Percentiles rank a stretch among this genome's conserved stretches.
These are phyloP conservation scores for Podila clonocystis DNA, from an alignment of 192 early-diverging fungal genomes.

Conservation along the genomic window DNA sequence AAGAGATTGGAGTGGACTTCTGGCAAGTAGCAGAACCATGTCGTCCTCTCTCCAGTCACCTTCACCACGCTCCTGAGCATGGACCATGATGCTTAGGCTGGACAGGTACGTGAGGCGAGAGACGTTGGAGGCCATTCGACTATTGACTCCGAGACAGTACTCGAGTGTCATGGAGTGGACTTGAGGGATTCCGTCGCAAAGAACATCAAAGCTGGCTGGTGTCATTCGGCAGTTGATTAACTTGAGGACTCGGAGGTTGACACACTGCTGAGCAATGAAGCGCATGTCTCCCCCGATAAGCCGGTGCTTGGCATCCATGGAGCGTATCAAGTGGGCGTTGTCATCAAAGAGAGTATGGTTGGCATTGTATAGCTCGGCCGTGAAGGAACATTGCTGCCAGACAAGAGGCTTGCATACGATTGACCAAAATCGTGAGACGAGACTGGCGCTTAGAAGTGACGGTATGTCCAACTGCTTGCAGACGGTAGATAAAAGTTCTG, in stretches of 20 bases:
- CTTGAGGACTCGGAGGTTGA: conserved; percentile 11
- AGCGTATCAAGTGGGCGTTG: conserved; percentile 24
- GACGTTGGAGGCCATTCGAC: conserved; percentile 19
- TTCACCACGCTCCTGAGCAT: conserved; percentile 30
- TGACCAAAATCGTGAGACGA: conserved; percentile 18
- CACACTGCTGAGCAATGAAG: conserved; percentile 43
- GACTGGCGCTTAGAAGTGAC: conserved; percentile 8
- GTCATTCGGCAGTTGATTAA: conserved; percentile 15
- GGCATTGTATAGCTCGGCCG: conserved; percentile 25
- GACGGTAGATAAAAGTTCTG: conserved; percentile 18
- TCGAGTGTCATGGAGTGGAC: conserved; percentile 24
- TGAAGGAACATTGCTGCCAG: conserved; percentile 35
- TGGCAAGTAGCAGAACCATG: conserved; percentile 15
- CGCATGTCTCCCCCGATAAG: conserved; percentile 37
- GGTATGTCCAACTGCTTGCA: conserved; percentile 20
- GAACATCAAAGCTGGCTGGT: conserved; percentile 28
- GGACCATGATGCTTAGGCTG: conserved; percentile 19
- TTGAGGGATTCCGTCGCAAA: conserved; percentile 22
- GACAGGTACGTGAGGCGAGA: conserved; percentile 12
- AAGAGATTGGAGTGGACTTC: conserved; percentile 17
- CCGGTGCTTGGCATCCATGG: conserved; percentile 26
- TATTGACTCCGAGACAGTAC: conserved; percentile 34
- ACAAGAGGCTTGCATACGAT: conserved; percentile 16
- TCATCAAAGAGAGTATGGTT: conserved; percentile 25
- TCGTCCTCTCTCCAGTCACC: conserved; percentile 47